Evolutionary conservation across 2,329 filamentous ascomycete species (phyloP), one percentile per base, ranked within the genome.

Genomic region (Annulohypoxylon truncatum): DNA sequence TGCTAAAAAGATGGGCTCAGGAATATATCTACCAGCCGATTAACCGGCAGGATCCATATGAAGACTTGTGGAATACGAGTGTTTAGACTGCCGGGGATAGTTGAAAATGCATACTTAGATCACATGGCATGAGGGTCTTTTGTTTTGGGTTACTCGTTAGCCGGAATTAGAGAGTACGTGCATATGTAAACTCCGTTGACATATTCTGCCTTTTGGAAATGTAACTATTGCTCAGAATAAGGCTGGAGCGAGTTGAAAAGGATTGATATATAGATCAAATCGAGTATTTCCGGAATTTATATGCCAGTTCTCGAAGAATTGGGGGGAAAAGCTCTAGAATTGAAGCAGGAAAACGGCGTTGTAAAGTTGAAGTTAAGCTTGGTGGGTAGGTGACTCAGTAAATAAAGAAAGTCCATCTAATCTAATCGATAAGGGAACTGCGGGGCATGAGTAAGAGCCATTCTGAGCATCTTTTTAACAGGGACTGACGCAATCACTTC

Each of bases 401-500:
- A 38, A 38, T 8, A 48, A 35, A 29, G 33, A 42, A 2, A 8
- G n/a, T 29, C 9, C 38, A 47, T 61, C 40, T 44, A 28, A 38
- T 53, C 38, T 46, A 55, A 64, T 57, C 58, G 64, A 62, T 67
- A 62, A 68, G 54, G 28, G 13, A 47, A 15, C n/a, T 57, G 56
- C 35, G 59, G 58, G 55, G 58, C 28, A 57, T 70, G 29, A 70
- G 54, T 70, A 64, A 70, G 65, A 26, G 4, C 54, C 64, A 24
- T 38, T 38, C 35, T 38, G 6, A 15, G 4, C 48, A 28, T 18
- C 24, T 35, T 24, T 52, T 29, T 18, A 13, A 56, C 24, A 4
- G 12, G 55, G 52, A 22, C 53, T 67, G 67, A 67, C 67, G 61
- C 67, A 59, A 69, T 67, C 50, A 65, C 48, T 63, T 59, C 4